These are phyloP conservation scores for Lasiodiplodia gonubiensis DNA, from an alignment of 2,329 filamentous ascomycete species.

Conservation along the genomic window DNA sequence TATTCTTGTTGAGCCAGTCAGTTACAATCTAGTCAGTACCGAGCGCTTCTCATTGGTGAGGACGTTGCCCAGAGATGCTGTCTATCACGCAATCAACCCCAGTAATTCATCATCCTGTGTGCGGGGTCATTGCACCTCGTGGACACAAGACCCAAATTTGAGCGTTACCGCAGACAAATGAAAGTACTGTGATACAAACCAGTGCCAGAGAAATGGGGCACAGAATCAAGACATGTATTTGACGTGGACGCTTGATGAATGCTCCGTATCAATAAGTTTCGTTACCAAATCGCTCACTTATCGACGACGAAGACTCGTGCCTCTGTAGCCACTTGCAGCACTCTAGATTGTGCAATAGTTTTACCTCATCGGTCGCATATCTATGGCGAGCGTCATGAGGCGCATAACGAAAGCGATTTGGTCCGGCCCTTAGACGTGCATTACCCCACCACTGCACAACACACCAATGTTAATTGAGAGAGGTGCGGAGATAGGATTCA, in stretches of 20 bases:
- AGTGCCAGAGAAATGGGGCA: not conserved
- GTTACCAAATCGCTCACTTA: not conserved
- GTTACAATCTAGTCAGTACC: not conserved
- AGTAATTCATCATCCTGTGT: slow-evolving; percentile 1
- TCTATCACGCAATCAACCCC: slow-evolving; percentile 9
- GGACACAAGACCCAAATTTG: not conserved
- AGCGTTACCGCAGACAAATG: not conserved
- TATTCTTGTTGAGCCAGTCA: not conserved
- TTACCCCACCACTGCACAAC: not conserved
- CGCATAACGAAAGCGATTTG: not conserved
- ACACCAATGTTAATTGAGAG: not conserved
- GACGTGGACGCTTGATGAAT: not conserved
- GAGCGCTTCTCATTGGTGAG: not conserved
- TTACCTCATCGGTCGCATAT: slow-evolving; percentile 5
- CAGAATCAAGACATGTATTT: not conserved
- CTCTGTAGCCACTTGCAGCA: not conserved
- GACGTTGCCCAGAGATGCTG: not conserved
- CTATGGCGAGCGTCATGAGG: slow-evolving; percentile 1
- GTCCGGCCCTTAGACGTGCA: not conserved
- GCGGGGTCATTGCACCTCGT: not conserved
- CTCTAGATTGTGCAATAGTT: not conserved
- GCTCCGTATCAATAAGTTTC: not conserved
- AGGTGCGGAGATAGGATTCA: not conserved
- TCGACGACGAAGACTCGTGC: not conserved
- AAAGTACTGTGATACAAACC: not conserved